Percentiles rank a stretch among this genome's conserved stretches.
These are phyloP conservation scores for Chalaropsis thielavioides DNA, from an alignment of 2,329 filamentous ascomycete genomes.

Conservation along the genomic window DNA sequence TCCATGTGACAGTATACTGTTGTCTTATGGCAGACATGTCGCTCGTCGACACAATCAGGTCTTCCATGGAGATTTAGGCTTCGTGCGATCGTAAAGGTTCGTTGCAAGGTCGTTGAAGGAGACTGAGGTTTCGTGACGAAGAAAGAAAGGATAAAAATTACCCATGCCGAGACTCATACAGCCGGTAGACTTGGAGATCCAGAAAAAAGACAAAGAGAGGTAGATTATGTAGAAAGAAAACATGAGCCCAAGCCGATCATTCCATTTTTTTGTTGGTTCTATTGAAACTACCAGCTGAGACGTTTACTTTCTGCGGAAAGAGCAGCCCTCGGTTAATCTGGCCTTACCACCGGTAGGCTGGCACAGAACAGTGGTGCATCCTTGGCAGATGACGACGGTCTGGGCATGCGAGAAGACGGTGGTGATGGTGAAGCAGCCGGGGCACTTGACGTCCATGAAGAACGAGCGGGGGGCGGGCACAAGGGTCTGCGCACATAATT, in stretches of 20 bases:
- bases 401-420: slow-evolving; percentile 99
- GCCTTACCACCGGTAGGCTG: slow-evolving; percentile 99
- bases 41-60: neutral
- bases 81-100: neutral
- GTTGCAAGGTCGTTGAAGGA: slow-evolving; percentile 1
- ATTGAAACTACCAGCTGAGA: slow-evolving; percentile 24
- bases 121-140: neutral
- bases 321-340: slow-evolving; percentile 97
- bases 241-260: slow-evolving; percentile 18
- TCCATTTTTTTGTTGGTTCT: slow-evolving; percentile 18
- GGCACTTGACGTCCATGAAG: slow-evolving; percentile 99
- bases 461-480: slow-evolving; percentile 95
- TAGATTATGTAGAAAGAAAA: slow-evolving; percentile 19
- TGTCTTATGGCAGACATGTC: no score
- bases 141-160: neutral
- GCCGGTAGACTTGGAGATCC: neutral
- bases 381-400: slow-evolving; percentile 99
- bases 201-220: slow-evolving; percentile 28
- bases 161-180: neutral
- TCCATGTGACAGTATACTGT: no score
- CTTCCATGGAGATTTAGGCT: neutral
- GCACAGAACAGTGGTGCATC: slow-evolving; percentile 98
- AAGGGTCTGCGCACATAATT: slow-evolving; percentile 48
- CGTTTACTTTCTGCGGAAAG: slow-evolving; percentile 98
- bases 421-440: slow-evolving; percentile 99